Evolutionary conservation across 352 stramenopile species (phyloP).

Genomic region (Phytophthora citrophthora): DNA sequence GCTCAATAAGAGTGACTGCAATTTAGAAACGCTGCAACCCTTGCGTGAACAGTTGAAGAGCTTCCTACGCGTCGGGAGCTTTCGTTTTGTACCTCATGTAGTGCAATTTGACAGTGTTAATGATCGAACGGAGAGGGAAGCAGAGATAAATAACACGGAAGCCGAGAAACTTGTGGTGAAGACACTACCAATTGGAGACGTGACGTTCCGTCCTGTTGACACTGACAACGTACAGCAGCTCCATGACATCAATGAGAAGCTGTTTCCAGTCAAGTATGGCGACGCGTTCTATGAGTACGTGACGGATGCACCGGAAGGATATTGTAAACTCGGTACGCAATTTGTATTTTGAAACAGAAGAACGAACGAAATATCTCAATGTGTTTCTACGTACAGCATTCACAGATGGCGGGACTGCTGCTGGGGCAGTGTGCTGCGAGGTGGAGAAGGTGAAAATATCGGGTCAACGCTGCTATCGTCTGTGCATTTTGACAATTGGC

Average conservation of each 20-base stretch:
- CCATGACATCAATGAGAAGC: conserved; percentile 86
- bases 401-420: conserved; percentile 67
- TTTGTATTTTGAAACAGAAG: background rate
- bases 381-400: conserved; percentile 47
- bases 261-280: conserved; percentile 94
- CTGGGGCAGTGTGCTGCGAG: conserved; percentile 90
- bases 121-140: background rate
- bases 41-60: conserved; percentile 45
- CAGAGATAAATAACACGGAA: background rate
- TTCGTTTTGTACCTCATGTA: conserved; percentile 54
- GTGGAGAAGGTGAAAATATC: conserved; percentile 62
- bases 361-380: background rate
- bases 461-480: conserved; percentile 14
- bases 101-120: conserved; percentile 51
- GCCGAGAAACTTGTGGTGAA: background rate
- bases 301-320: conserved; percentile 57
- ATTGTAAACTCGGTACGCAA: conserved; percentile 59
- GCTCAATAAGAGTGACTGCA: conserved; percentile 51
- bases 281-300: conserved; percentile 94
- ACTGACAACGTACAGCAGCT: conserved; percentile 76
- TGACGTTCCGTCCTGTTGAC: conserved; percentile 63
- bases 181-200: conserved; percentile 7
- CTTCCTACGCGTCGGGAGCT: conserved; percentile 50
- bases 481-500: conserved; percentile 93
- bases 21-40: conserved; percentile 44